These are phyloP conservation scores for Turnera subulata DNA, from an alignment of 345 rosid genomes.

Conservation along the genomic window DNA sequence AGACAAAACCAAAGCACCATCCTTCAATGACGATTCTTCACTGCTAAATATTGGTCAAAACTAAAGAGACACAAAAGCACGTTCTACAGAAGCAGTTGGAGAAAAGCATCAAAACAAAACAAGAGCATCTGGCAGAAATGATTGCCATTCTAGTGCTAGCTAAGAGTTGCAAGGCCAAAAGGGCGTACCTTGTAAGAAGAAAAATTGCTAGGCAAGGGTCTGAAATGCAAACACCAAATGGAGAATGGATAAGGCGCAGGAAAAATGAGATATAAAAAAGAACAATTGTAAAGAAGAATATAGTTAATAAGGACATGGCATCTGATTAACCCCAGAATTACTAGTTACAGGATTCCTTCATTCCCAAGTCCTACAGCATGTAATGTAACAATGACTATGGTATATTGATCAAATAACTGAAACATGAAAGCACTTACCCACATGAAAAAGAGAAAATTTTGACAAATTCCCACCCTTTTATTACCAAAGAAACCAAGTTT, in stretches of 20 bases:
- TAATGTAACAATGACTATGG: too few relatives aligned
- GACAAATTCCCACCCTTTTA: too few relatives aligned
- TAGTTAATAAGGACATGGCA: too few relatives aligned
- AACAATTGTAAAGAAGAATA: background rate
- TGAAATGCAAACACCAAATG: conserved; percentile 27
- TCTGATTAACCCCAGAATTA: too few relatives aligned
- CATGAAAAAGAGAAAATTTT: too few relatives aligned
- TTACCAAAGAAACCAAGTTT: background rate
- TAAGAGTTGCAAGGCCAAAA: conserved; percentile 8
- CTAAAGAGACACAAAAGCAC: too few relatives aligned
- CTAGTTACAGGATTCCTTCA: too few relatives aligned
- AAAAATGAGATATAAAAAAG: background rate
- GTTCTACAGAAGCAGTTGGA: background rate
- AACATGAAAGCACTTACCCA: too few relatives aligned
- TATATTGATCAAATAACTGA: too few relatives aligned
- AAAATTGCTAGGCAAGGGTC: conserved; percentile 82
- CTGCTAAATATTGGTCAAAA: background rate
- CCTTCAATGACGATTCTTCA: background rate
- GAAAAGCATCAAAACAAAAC: background rate
- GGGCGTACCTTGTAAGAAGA: conserved; percentile 80
- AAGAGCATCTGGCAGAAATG: background rate
- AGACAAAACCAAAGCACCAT: background rate
- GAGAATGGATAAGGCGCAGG: background rate
- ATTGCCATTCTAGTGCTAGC: background rate
- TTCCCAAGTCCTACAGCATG: too few relatives aligned